Evolutionary conservation across 1,139 yeast species (phyloP), one percentile per base, ranked within the genome.

Genomic region (Taphrina betulina): DNA sequence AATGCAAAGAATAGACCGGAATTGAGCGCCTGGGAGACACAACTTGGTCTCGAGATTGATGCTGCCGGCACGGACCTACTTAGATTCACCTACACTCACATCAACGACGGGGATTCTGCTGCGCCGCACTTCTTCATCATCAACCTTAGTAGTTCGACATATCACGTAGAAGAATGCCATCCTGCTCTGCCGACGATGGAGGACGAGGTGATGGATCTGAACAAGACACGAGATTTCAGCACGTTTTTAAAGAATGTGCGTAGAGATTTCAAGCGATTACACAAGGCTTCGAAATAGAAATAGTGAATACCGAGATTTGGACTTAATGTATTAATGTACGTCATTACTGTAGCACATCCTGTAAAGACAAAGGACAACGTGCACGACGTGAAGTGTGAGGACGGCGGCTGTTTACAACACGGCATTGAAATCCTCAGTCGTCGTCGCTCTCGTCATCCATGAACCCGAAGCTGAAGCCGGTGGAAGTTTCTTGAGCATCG

Each of bases 101-200:
- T 57, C 31, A 54, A 45, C 34, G 52, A 48, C 34, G 46, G 38
- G 40, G 55, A 59, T 20, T 22, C 41, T 28, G 19, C 24, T 17
- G 43, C 26, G 24, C 55, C 52, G 5, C 40, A 35, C 42, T 43
- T 50, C 19, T 40, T 58, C 36, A 26, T 51, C n/a, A 53, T 52
- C 37, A 29, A 46, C 24, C 38, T 57, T 26, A 29, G 35, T 22
- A 24, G 35, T 8, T 31, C 37, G 16, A 36, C 36, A 3, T 57
- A 45, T n/a, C 83, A 78, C 63, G 83, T 82, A 61, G 78, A 79
- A 59, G 77, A 80, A 60, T 90, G 75, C 37, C 82, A 68, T 3
- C 96, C 96, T 67, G 87, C 90, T 22, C 85, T 82, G 57, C 84
- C 89, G 1, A 72, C 17, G 76, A 40, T 57, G 23, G 38, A 41